A percentile compares a stretch with the other conserved stretches of the same genome.
phyloP scores from a whole-genome alignment of 768 basidiomycete species.

The Xerocomellus chrysenteron region DNA sequence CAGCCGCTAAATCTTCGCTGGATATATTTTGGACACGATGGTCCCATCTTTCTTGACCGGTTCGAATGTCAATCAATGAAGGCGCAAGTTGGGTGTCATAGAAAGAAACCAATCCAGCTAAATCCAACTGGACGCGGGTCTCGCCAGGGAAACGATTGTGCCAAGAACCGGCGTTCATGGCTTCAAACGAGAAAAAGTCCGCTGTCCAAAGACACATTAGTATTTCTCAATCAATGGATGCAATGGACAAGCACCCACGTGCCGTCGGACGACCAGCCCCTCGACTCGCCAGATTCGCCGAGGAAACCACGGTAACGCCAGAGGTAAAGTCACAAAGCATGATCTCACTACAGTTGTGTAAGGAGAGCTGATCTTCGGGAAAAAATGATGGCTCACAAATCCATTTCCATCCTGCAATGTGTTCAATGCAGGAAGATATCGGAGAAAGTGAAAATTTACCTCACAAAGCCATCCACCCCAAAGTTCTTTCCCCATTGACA shows the following conservation, averaged over 20 bases:
- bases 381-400: constrained; percentile 26
- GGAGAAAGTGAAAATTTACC: constrained; percentile 22
- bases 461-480: constrained; percentile 47
- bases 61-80: constrained; percentile 29
- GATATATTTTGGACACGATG: constrained; percentile 32
- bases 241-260: not conserved
- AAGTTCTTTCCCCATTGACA: constrained; percentile 45
- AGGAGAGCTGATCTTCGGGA: not conserved
- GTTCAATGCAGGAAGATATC: not conserved
- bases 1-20: constrained; percentile 15
- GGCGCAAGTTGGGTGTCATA: constrained; percentile 35
- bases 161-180: constrained; percentile 27
- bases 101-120: constrained; percentile 36
- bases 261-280: rapidly evolving
- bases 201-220: not conserved
- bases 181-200: not conserved
- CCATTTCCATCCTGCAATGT: constrained; percentile 28
- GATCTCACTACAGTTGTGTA: constrained; percentile 29
- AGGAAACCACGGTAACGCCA: constrained; percentile 28
- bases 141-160: constrained; percentile 38
- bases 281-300: constrained; percentile 8
- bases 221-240: not conserved
- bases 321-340: constrained; percentile 36
- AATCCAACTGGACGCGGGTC: constrained; percentile 34
- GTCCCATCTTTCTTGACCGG: constrained; percentile 26